Evolutionary conservation across 106 monocot genomes (phyloP), one percentile per base, ranked within the genome.

Genomic region (Dendrobium catenatum): DNA sequence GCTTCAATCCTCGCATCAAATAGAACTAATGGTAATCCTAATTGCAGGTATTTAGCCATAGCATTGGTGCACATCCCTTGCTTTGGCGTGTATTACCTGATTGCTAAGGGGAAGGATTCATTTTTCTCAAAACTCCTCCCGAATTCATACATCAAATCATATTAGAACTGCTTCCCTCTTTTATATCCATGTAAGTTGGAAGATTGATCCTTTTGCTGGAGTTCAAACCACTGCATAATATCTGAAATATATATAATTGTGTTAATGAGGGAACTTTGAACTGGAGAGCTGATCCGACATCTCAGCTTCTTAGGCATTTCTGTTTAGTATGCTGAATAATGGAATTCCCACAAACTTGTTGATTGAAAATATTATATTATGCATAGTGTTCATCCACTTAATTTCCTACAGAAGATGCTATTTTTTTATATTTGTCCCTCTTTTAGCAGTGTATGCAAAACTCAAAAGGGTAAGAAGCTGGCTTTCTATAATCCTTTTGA

Each of bases 21-120:
- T 61, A 22, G 10, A 61, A 22, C 61, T 61, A 61, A 70, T 43
- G 42, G 15, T 74, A 43, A 33, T 43, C 10, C 19, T 43, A 9
- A 42, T 74, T 86, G 76, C 86, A 92, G 95, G 89, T 95, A 95
- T 78, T 43, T 90, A 0, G 73, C 76, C 73, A 66, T 93, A 84
- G 96, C 88, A 58, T 79, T 91, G 77, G 79, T 87, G 54, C 96
- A 96, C 80, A 33, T 93, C 75, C 96, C 96, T 55, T 88, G 93
- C 68, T 93, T 88, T 73, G 47, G 72, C 51, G 37, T 89, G 2
- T 96, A 91, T 84, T 82, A 76, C 82, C 76, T 86, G 31, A 68
- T 91, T 24, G 89, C 90, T 42, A 90, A 88, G 84, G 90, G 81
- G 22, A 96, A 96, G 75, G 48, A 73, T 44, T 79, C 75, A 3